Conservation (phyloP, 1,284 basidiomycete species). For the Chalciporus sp. region DNA sequence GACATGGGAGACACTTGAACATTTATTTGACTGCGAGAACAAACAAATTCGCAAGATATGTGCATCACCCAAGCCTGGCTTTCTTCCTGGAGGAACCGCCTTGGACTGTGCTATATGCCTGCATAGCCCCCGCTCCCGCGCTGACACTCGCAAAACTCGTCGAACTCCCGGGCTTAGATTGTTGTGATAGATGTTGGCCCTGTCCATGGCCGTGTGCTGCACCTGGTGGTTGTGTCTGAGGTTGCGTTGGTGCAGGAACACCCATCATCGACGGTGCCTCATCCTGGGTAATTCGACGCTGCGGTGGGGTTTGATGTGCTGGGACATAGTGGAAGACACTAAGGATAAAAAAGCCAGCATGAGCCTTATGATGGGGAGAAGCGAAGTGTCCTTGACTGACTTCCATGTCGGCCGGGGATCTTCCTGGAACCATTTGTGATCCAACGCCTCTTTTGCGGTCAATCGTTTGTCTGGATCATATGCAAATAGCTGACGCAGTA, state of each 20-base stretch:
- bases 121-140: slow-evolving; percentile 43
- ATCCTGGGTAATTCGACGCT: slow-evolving; percentile 74
- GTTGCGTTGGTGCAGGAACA: slow-evolving; percentile 45
- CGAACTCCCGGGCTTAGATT: slow-evolving; percentile 50
- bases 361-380: slow-evolving; percentile 6
- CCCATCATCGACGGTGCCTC: slow-evolving; percentile 80
- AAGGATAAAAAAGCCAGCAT: slow-evolving; percentile 1
- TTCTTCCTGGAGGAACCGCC: slow-evolving; percentile 46
- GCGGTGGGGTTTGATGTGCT: slow-evolving; percentile 65
- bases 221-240: slow-evolving; percentile 40
- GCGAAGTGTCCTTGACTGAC: slow-evolving; percentile 42
- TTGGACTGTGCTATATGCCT: slow-evolving; percentile 35
- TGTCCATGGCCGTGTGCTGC: slow-evolving; percentile 41
- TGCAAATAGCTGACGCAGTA: slow-evolving; percentile 82
- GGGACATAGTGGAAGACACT: slow-evolving; percentile 66
- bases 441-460: slow-evolving; percentile 80
- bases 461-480: slow-evolving; percentile 91
- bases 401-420: slow-evolving; percentile 76
- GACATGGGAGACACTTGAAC: too few species aligned
- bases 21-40: too few species aligned
- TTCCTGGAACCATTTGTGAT: slow-evolving; percentile 82
- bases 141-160: slow-evolving; percentile 54
- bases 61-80: slow-evolving; percentile 39
- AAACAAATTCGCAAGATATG: too few species aligned
- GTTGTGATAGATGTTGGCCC: slow-evolving; percentile 43